phyloP scores from a whole-genome alignment of 768 basidiomycete species.

The Mycena olivaceomarginata region DNA sequence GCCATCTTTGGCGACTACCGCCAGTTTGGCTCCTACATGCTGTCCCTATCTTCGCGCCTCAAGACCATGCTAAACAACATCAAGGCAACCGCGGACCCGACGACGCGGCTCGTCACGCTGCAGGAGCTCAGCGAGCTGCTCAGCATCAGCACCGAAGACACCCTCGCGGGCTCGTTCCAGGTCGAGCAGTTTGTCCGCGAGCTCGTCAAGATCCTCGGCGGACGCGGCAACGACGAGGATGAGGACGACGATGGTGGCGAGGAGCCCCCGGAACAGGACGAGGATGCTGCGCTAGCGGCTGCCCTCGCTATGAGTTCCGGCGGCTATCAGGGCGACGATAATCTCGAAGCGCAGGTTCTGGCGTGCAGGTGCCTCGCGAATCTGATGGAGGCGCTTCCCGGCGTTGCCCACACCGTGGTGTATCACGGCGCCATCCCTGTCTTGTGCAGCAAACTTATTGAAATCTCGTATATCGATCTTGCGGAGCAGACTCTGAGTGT shows the following conservation, averaged over 20 bases:
- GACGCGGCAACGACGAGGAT: slow-evolving; percentile 81
- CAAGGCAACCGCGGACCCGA: slow-evolving; percentile 89
- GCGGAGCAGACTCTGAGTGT: slow-evolving; percentile 99
- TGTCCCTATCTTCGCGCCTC: slow-evolving; percentile 89
- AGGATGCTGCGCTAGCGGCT: slow-evolving; percentile 93
- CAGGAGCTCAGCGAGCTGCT: slow-evolving; percentile 97
- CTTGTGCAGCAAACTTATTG: slow-evolving; percentile 96
- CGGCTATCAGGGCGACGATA: slow-evolving; percentile 87
- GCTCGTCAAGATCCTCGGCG: slow-evolving; percentile 93
- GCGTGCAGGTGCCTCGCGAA: slow-evolving; percentile 98
- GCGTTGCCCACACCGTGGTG: slow-evolving; percentile 97
- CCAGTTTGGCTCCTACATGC: slow-evolving; percentile 94
- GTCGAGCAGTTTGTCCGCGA: slow-evolving; percentile 95
- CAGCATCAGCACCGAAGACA: slow-evolving; percentile 98
- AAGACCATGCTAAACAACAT: slow-evolving; percentile 94
- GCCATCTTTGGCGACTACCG: slow-evolving; percentile 93
- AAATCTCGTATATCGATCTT: slow-evolving; percentile 98
- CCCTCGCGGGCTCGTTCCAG: slow-evolving; percentile 95
- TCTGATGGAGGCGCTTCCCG: slow-evolving; percentile 98
- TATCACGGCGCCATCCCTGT: slow-evolving; percentile 99
- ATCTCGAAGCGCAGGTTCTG: slow-evolving; percentile 94
- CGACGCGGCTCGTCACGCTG: slow-evolving; percentile 90
- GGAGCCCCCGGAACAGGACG: slow-evolving; percentile 77
- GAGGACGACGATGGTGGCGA: slow-evolving; percentile 87
- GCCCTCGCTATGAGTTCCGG: slow-evolving; percentile 90